Evolutionary conservation across 2,329 filamentous ascomycete genomes (phyloP), one percentile per base, ranked within the genome.

Genomic region (Fusarium sterilihyphosum): DNA sequence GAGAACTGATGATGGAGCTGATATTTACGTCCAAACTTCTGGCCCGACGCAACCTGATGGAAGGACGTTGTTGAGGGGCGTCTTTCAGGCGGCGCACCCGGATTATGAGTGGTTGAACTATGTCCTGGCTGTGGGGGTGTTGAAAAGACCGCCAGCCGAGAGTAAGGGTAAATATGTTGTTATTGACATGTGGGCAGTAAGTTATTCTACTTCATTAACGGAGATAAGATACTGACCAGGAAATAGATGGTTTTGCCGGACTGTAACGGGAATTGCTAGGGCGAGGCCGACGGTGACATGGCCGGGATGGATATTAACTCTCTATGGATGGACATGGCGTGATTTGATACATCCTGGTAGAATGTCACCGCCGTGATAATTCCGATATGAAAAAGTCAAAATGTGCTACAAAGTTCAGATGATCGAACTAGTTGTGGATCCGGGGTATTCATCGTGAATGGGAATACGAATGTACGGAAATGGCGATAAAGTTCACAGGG

Each of bases 61-160:
- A 20, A 65, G 71, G 14, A 77, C 73, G 3, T 31, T 78, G 14
- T 22, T 79, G 29, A 65, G 75, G 9, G 79, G 81, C 6, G 62
- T 81, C 1, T 84, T 84, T 37, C 82, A 84, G 67, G 82, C 80
- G 0, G 80, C 80, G 1, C 80, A 81, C 56, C 70, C 77, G 4
- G 78, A 81, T 35, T 84, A 84, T 58, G 70, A 76, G 35, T 85
- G 82, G 82, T 66, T 85, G 29, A 84, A 85, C 61, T 76, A 76
- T 17, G 74, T 82, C 4, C 77, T 84, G 7, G 81, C 79, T 0
- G 65, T 74, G 0, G 79, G 78, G 0, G 71, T 79, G 6, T 13
- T 79, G 35, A 60, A 75, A 3, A n/a, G 71, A 1, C 70, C 73
- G 0, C 58, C 52, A 2, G 66, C 44, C 1, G 70, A 64, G 7